Conservation (phyloP, 148 eudicot species). For the Linanthus parryae region DNA sequence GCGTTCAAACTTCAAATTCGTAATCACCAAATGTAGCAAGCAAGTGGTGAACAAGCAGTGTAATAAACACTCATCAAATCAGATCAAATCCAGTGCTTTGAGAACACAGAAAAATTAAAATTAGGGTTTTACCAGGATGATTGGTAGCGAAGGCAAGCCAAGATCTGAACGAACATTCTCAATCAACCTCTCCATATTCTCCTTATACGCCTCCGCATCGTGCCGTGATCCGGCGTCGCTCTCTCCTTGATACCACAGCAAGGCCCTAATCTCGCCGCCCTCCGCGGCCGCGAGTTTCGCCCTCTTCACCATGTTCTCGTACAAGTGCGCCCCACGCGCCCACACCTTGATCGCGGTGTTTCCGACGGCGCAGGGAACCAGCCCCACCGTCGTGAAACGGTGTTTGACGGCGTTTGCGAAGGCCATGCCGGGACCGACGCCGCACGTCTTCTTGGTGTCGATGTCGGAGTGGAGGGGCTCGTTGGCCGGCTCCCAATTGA, state of each 20-base stretch:
- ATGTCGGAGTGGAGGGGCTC: conserved; percentile 1
- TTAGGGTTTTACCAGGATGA: neutral
- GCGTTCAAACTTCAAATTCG: no score
- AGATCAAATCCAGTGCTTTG: no score
- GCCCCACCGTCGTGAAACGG: neutral
- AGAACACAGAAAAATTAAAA: no score
- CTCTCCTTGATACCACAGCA: conserved; percentile 2
- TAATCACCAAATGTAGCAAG: no score
- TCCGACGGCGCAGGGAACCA: conserved; percentile 4
- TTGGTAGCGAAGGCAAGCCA: neutral
- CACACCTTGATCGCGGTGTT: neutral
- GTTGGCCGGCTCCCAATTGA: neutral
- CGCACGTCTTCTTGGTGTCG: neutral
- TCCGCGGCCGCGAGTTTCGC: neutral
- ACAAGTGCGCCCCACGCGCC: neutral
- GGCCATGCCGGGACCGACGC: neutral
- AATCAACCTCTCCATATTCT: neutral
- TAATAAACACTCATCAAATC: no score
- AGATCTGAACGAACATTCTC: neutral
- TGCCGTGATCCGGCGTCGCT: neutral
- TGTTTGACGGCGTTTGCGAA: neutral
- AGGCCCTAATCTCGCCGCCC: neutral
- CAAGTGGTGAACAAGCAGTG: no score
- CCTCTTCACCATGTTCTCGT: neutral
- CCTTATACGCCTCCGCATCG: neutral